Evolutionary conservation across 1,139 yeast species (phyloP).

Genomic region (Taphrina wiesneri): DNA sequence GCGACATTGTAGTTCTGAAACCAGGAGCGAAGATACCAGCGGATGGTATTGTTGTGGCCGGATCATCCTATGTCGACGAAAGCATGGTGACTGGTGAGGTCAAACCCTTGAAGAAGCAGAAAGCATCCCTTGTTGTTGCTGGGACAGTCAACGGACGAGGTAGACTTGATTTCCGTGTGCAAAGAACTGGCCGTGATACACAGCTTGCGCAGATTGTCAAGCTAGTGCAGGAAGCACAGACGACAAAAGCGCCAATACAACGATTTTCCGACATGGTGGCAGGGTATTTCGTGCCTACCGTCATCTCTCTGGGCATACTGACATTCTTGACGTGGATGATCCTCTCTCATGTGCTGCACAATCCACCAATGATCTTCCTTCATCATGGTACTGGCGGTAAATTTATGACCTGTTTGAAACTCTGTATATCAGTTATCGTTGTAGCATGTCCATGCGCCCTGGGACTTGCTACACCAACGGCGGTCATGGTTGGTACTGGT

Average conservation of each 20-base stretch:
- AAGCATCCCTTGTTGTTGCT: constrained; percentile 71
- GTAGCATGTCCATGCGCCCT: constrained; percentile 98
- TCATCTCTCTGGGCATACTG: constrained; percentile 59
- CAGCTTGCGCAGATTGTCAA: constrained; percentile 83
- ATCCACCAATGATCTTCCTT: constrained; percentile 59
- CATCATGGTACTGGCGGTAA: constrained; percentile 55
- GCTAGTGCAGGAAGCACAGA: constrained; percentile 85
- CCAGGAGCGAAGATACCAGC: constrained; percentile 93
- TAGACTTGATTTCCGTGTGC: constrained; percentile 65
- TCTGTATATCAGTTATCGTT: constrained; percentile 90
- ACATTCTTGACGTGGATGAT: constrained; percentile 74
- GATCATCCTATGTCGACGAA: constrained; percentile 83
- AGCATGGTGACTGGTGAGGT: constrained; percentile 90
- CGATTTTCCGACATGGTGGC: constrained; percentile 83
- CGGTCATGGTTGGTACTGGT: constrained; percentile 98
- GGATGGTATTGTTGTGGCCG: constrained; percentile 77
- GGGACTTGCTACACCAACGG: constrained; percentile 97
- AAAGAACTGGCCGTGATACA: constrained; percentile 75
- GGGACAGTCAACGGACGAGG: constrained; percentile 89
- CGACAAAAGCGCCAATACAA: constrained; percentile 86
- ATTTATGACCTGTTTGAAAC: constrained; percentile 67
- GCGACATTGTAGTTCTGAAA: constrained; percentile 72
- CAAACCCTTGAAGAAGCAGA: constrained; percentile 62
- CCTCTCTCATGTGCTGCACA: constrained; percentile 48
- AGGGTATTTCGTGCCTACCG: constrained; percentile 78